Evolutionary conservation across 768 basidiomycete genomes (phyloP), one percentile per base, ranked within the genome.

Genomic region (Rhizopogon salebrosus): DNA sequence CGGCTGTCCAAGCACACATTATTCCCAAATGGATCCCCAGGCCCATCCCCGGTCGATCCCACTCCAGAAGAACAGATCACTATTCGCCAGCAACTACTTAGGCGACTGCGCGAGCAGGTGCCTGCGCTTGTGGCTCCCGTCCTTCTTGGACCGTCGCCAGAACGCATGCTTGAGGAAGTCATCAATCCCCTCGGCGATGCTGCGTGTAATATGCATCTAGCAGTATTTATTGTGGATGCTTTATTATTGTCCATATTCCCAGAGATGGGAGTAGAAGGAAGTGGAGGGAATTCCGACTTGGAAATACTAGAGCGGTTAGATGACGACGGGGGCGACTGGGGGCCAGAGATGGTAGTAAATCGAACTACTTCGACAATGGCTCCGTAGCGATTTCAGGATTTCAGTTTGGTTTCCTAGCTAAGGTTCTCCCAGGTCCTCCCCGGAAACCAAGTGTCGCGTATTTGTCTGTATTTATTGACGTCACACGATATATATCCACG

Each of bases 1-100:
- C 78, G 80, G 35, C 62, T 76, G 4, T 70, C 83, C 13, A 91
- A 89, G 60, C 77, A 77, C 8, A 78, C 85, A 7, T 75, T 98
- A 24, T 98, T 95, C 64, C 95, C 95, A 3, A 84, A 84, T 56
- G 95, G 95, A 13, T 92, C 91, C 69, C 93, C 92, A 1, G 89
- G 80, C 0, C 82, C 84, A 0, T 68, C 83, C 1, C 83, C 87
- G 1, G 72, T 79, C 1, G 89, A 91, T 40, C 95, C 94, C 16
- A 83, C 85, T 0, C 72, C 72, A 1, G 89, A 89, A 57, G 92
- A 95, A 66, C 87, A 91, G 58, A 71, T 72, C 2, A 76, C 72
- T 31, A 72, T 92, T 45, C 77, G 80, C 27, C 55, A 63, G 8
- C 61, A 64, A 41, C 56, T 82, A 4, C 69, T 77, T 41, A 52